These are phyloP conservation scores for Jimgerdemannia flammicorona DNA, from an alignment of 192 early-diverging fungal species.

Conservation along the genomic window DNA sequence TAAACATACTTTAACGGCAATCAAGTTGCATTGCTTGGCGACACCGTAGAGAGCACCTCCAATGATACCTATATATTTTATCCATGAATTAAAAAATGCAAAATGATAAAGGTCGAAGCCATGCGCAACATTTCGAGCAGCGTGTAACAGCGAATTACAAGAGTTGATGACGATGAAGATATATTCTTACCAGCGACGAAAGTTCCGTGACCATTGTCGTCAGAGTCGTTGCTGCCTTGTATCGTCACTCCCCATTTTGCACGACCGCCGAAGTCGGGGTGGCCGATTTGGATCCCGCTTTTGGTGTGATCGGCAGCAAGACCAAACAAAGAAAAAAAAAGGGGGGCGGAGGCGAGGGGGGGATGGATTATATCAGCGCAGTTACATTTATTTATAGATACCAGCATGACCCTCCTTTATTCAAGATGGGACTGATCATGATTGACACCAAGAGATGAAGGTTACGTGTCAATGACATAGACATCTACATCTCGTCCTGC, in stretches of 20 bases:
- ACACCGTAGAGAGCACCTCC: slow-evolving; percentile 61
- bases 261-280: slow-evolving; percentile 49
- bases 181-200: slow-evolving; percentile 35
- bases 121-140: too few species aligned
- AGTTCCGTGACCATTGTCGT: slow-evolving; percentile 53
- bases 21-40: slow-evolving; percentile 68
- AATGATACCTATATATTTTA: slow-evolving; percentile 22
- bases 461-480: slow-evolving; percentile 63
- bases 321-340: too few species aligned
- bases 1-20: slow-evolving; percentile 63
- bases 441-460: not conserved
- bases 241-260: slow-evolving; percentile 48
- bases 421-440: not conserved
- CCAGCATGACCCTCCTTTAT: too few species aligned
- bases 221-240: slow-evolving; percentile 28
- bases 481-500: slow-evolving; percentile 57
- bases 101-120: not conserved
- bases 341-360: too few species aligned
- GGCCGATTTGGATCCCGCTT: slow-evolving; percentile 40
- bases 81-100: not conserved
- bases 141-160: not conserved
- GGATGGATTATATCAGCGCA: too few species aligned
- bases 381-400: too few species aligned
- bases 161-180: not conserved
- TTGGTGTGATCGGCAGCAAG: not conserved